Base-by-base conservation (phyloP, 257 asterid species). In the Solanum ahanhuiri region DNA sequence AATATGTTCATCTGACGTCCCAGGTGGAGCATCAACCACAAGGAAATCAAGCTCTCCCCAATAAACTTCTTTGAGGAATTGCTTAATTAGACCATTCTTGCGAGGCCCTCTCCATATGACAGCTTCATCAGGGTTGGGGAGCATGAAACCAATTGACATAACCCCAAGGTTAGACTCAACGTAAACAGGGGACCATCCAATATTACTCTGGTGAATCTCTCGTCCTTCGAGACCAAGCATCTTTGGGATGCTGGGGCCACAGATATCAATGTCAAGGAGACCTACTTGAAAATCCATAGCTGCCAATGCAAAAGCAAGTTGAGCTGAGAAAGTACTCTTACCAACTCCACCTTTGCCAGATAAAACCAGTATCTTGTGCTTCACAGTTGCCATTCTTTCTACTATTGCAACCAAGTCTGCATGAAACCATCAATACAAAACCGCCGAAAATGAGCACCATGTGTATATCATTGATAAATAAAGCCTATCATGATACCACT, bases 341-440 rank as follows among this genome's bases (percentile, higher is more conserved):
- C 99, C 98, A 43, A 96, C 99, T 71, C 99, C 99, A 39, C 99
- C 99, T 82, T 96, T 95, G 66, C 99, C 98, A 14, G 99, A 96
- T 20, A 95, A 85, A 43, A 96, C 96, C 77, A 96, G 91, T 89
- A 96, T 95, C 92, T 96, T 96, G 94, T 96, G 99, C 88, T 96
- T 96, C 86, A 95, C 98, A 28, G 97, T 93, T 20, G 97, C 98
- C 98, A 96, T 94, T 87, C 98, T 92, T 92, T 95, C 98, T 33
- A 20, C 86, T 85, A 96, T 96, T 5, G 96, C 79, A 60, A 93
- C 95, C 93, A 95, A 90, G 88, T 96, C 97, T 96, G 91, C 81
- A 88, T 71, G 60, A 41, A 81, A 85, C 4, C 25, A 79, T 45
- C 54, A 28, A 79, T 28, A 28, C 28, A 28, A 79, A 45, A 5